These are phyloP conservation scores for Xylaria sp. DNA, from an alignment of 2,329 filamentous ascomycete genomes.

Conservation along the genomic window DNA sequence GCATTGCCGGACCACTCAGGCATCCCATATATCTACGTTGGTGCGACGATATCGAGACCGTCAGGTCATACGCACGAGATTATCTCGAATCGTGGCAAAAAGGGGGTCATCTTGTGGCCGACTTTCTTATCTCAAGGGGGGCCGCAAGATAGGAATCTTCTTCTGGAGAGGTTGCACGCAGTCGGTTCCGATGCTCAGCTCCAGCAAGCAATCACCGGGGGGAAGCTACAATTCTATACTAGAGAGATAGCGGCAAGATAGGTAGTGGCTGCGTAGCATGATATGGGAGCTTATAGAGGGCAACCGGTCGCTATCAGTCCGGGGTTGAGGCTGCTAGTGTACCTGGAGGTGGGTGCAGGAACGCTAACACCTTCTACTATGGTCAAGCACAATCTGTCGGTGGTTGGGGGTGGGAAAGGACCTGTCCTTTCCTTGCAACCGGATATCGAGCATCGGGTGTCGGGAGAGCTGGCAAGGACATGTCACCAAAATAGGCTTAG, in stretches of 20 bases:
- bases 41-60: constrained; percentile 14
- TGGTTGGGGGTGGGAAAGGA: constrained; percentile 8
- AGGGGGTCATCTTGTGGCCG: constrained; percentile 4
- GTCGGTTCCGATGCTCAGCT: not conserved
- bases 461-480: constrained; percentile 29
- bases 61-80: constrained; percentile 23
- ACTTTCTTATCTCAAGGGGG: constrained; percentile 18
- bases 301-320: constrained; percentile 2
- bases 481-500: constrained; percentile 28
- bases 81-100: constrained; percentile 8
- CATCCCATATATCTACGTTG: constrained; percentile 10
- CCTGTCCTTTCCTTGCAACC: not conserved
- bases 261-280: not conserved
- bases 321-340: too few species aligned
- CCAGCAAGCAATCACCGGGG: not conserved
- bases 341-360: too few species aligned
- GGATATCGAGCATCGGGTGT: constrained; percentile 9
- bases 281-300: constrained; percentile 9
- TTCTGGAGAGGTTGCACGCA: constrained; percentile 8
- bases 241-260: constrained; percentile 23
- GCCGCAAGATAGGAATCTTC: constrained; percentile 6
- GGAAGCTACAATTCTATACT: not conserved
- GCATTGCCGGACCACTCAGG: constrained; percentile 11
- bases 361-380: constrained; percentile 28
- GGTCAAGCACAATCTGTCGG: constrained; percentile 19